phyloP scores from a whole-genome alignment of 2,329 filamentous ascomycete species.

The Diplodia scrobiculata region DNA sequence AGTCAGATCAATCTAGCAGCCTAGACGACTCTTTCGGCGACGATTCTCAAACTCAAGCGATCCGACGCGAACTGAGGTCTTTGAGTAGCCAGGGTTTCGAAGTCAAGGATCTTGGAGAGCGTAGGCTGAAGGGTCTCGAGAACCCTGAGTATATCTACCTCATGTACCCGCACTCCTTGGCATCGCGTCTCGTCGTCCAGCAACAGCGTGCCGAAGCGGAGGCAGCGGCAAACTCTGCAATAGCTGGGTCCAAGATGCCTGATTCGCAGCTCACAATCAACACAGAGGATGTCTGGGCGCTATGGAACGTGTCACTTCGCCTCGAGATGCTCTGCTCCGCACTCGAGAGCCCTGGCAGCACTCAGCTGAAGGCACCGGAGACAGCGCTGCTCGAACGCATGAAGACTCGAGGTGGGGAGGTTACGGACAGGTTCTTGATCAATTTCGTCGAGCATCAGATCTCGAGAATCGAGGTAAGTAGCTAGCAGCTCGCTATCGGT shows the following conservation, averaged over 20 bases:
- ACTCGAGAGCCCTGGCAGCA: slow-evolving; percentile 69
- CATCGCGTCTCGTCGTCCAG: slow-evolving; percentile 75
- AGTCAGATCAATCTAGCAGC: slow-evolving; percentile 72
- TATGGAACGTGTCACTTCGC: slow-evolving; percentile 86
- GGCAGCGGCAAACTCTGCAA: slow-evolving; percentile 50
- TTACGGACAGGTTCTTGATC: slow-evolving; percentile 83
- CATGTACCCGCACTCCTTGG: slow-evolving; percentile 86
- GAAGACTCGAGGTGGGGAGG: slow-evolving; percentile 73
- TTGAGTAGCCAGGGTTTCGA: slow-evolving; percentile 92
- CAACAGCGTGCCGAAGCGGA: slow-evolving; percentile 54
- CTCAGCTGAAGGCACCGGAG: slow-evolving; percentile 74
- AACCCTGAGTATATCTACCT: slow-evolving; percentile 96
- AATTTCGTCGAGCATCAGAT: slow-evolving; percentile 95
- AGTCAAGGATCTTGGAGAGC: slow-evolving; percentile 93
- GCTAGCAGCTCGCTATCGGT: not conserved
- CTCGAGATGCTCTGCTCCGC: slow-evolving; percentile 91
- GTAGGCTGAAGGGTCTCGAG: slow-evolving; percentile 93
- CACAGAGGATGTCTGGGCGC: slow-evolving; percentile 79
- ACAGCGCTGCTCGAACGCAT: slow-evolving; percentile 77
- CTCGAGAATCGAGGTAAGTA: slow-evolving; percentile 85
- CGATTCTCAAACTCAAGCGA: slow-evolving; percentile 71
- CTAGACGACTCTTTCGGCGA: slow-evolving; percentile 76
- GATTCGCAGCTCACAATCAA: slow-evolving; percentile 74
- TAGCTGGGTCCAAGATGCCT: slow-evolving; percentile 62
- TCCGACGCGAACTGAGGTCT: slow-evolving; percentile 82